A percentile compares a stretch with the other conserved stretches of the same genome.
These are phyloP conservation scores for Xylariaceae sp. DNA, from an alignment of 2,329 filamentous ascomycete species.

Conservation along the genomic window DNA sequence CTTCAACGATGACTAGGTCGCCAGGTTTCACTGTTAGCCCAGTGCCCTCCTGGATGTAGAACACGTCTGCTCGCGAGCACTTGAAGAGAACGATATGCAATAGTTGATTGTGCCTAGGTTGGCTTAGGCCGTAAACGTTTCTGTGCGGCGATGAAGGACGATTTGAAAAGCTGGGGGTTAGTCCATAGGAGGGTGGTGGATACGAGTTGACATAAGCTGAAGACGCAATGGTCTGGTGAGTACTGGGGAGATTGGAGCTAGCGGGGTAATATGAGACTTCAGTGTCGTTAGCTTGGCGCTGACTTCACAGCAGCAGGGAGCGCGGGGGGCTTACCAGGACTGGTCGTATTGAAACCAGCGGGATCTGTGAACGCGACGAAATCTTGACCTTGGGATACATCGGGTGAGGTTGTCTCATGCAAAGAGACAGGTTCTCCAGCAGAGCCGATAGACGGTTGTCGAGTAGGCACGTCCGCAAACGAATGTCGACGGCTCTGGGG, in stretches of 20 bases:
- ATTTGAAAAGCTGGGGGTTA: conserved; percentile 41
- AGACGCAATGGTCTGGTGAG: conserved; percentile 35
- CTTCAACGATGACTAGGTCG: conserved; percentile 94
- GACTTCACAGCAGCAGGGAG: not conserved
- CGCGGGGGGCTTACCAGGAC: conserved; percentile 35
- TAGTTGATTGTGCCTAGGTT: conserved; percentile 60
- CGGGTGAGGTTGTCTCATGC: conserved; percentile 42
- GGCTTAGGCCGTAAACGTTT: conserved; percentile 54
- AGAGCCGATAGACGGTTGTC: conserved; percentile 59
- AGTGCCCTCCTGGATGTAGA: conserved; percentile 94
- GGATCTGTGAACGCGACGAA: conserved; percentile 39
- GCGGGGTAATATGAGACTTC: conserved; percentile 37
- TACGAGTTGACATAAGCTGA: conserved; percentile 40
- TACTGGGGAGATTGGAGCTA: conserved; percentile 26
- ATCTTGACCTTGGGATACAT: conserved; percentile 40
- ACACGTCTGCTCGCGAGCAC: conserved; percentile 89
- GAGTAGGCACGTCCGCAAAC: conserved; percentile 63
- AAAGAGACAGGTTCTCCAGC: conserved; percentile 46
- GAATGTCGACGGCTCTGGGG: conserved; percentile 75
- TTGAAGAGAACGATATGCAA: conserved; percentile 95
- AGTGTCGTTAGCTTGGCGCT: conserved; percentile 24
- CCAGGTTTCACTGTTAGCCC: conserved; percentile 85
- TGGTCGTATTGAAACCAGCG: conserved; percentile 34
- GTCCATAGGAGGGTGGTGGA: conserved; percentile 41
- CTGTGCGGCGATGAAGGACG: conserved; percentile 57